Evolutionary conservation across 1,284 basidiomycete species (phyloP).

Genomic region (Ceratobasidium papillatum): DNA sequence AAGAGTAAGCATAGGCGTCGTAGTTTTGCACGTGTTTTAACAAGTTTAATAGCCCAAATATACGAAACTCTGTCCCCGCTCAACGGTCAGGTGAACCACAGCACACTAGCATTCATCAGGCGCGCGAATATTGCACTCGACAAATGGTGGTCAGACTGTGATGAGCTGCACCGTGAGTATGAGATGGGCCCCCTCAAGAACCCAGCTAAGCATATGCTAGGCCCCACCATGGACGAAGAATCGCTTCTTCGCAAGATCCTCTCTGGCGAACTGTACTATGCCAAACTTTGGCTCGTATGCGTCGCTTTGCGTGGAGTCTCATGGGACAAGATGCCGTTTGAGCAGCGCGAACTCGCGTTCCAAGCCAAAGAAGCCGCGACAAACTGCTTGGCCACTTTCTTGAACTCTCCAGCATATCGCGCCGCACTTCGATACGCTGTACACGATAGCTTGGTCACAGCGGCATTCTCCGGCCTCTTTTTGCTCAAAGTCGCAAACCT

Average conservation of each 20-base stretch:
- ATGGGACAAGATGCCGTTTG: constrained; percentile 94
- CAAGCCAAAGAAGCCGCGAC: constrained; percentile 92
- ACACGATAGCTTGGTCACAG: constrained; percentile 90
- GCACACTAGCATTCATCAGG: constrained; percentile 84
- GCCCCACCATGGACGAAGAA: constrained; percentile 82
- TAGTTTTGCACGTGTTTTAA: constrained; percentile 1
- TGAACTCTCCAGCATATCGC: constrained; percentile 79
- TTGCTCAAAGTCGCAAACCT: constrained; percentile 90
- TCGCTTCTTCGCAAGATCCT: constrained; percentile 85
- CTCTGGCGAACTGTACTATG: constrained; percentile 86
- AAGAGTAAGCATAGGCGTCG: constrained; percentile 66
- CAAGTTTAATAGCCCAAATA: constrained; percentile 72
- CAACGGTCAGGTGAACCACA: constrained; percentile 85
- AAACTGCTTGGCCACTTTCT: constrained; percentile 81
- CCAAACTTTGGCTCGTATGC: constrained; percentile 93
- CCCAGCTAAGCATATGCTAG: constrained; percentile 52
- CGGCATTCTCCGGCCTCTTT: constrained; percentile 91
- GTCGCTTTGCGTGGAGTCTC: constrained; percentile 88
- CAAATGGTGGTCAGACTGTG: constrained; percentile 89
- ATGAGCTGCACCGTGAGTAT: constrained; percentile 75
- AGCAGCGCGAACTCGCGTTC: constrained; percentile 92
- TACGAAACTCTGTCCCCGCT: constrained; percentile 87
- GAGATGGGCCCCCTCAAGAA: not conserved
- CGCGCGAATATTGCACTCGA: constrained; percentile 84
- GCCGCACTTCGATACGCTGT: constrained; percentile 88